A percentile compares a stretch with the other conserved stretches of the same genome.
phyloP scores from a whole-genome alignment of 768 basidiomycete species.

The Boletus bicolor region DNA sequence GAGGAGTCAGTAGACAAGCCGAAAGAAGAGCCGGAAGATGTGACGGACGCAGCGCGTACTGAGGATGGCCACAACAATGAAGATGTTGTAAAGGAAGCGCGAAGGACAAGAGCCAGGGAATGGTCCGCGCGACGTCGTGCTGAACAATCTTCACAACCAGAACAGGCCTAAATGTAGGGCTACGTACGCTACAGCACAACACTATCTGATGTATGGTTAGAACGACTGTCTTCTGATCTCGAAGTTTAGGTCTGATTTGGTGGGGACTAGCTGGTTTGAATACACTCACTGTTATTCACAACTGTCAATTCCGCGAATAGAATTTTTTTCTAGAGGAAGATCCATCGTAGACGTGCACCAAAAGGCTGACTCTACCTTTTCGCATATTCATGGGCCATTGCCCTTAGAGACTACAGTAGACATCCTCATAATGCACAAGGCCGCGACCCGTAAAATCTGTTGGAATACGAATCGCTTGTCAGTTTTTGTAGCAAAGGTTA shows the following conservation, averaged over 20 bases:
- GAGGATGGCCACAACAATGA: background rate
- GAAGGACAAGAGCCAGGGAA: slow-evolving; percentile 45
- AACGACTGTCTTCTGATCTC: slow-evolving; percentile 49
- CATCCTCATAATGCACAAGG: too few species aligned
- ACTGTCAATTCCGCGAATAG: background rate
- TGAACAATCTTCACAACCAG: slow-evolving; percentile 8
- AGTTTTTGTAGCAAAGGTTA: too few species aligned
- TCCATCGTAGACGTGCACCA: background rate
- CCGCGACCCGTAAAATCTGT: too few species aligned
- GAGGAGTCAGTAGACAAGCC: slow-evolving; percentile 30
- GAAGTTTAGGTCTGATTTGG: slow-evolving; percentile 60
- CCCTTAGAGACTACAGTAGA: too few species aligned
- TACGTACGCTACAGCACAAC: background rate
- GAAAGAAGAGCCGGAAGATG: background rate
- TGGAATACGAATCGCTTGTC: too few species aligned
- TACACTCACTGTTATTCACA: background rate
- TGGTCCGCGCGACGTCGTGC: slow-evolving; percentile 54
- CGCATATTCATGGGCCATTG: too few species aligned
- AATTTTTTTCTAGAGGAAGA: background rate
- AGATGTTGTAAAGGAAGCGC: slow-evolving; percentile 39
- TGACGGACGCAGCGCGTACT: background rate
- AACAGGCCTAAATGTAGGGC: background rate
- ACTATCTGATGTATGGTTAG: too few species aligned
- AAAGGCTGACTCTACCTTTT: background rate
- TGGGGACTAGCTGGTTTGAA: slow-evolving; percentile 43